A percentile compares a stretch with the other conserved stretches of the same genome.
These are phyloP conservation scores for Colletotrichum gigasporum DNA, from an alignment of 2,329 filamentous ascomycete species.

Conservation along the genomic window DNA sequence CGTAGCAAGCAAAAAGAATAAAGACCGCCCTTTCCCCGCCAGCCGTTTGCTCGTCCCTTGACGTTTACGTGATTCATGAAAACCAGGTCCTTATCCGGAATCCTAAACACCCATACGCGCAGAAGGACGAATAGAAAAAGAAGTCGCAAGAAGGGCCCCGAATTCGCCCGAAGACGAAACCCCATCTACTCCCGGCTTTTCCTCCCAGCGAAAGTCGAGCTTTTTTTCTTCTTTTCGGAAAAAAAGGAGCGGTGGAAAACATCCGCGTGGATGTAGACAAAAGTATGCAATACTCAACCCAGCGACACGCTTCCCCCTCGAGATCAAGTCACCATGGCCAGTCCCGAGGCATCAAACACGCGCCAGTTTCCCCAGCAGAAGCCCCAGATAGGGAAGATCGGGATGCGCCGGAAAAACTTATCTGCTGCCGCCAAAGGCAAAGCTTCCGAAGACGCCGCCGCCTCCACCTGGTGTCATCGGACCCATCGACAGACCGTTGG, in stretches of 20 bases:
- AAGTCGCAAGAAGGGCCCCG: neutral
- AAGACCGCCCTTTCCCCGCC: neutral
- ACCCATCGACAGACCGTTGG: conserved; percentile 67
- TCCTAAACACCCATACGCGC: conserved; percentile 25
- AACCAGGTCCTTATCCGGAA: conserved; percentile 26
- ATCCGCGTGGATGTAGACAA: neutral
- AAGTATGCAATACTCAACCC: conserved; percentile 22
- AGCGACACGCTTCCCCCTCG: neutral
- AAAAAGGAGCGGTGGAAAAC: neutral
- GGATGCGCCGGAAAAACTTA: conserved; percentile 10
- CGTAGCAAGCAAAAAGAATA: neutral
- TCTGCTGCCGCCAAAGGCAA: conserved; percentile 61
- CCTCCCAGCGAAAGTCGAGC: neutral
- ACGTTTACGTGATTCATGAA: conserved; percentile 25
- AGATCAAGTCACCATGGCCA: conserved; percentile 23
- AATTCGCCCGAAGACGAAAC: too few species aligned
- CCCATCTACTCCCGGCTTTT: neutral
- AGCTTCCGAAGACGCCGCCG: conserved; percentile 79
- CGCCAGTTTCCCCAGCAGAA: neutral
- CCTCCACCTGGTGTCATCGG: conserved; percentile 82
- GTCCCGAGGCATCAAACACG: neutral
- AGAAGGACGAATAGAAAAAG: conserved; percentile 4
- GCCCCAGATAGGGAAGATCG: neutral
- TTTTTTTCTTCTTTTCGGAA: neutral
- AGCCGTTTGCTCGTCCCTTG: neutral